A percentile compares a stretch with the other conserved stretches of the same genome.
Evolutionary conservation across 1,284 basidiomycete species (phyloP).

Genomic region (Trichosporon sp.): DNA sequence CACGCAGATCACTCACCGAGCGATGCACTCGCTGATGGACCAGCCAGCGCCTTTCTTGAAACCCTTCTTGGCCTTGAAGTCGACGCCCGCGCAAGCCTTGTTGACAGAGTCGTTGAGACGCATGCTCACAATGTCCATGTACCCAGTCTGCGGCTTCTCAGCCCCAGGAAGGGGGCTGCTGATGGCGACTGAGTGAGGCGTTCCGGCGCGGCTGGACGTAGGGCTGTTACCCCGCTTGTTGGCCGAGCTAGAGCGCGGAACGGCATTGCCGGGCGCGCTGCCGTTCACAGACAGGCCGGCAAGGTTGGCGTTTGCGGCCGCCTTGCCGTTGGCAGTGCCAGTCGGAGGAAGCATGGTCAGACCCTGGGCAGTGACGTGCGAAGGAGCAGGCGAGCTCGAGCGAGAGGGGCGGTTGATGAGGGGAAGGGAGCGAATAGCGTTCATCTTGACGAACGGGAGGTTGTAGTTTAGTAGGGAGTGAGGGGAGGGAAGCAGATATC

Average conservation of each 20-base stretch:
- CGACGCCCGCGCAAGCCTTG: conserved; percentile 44
- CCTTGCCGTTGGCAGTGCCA: conserved; percentile 11
- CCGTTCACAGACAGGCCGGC: conserved; percentile 1
- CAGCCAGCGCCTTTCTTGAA: conserved; percentile 45
- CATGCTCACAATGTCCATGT: conserved; percentile 47
- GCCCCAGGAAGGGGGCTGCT: conserved; percentile 9
- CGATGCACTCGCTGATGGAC: conserved; percentile 40
- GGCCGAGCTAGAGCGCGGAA: conserved; percentile 29
- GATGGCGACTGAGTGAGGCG: conserved; percentile 12
- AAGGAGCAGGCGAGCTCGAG: conserved; percentile 41
- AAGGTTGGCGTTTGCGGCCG: neutral
- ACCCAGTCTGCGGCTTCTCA: conserved; percentile 24
- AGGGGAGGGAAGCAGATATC: conserved; percentile 5
- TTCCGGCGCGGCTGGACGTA: conserved; percentile 17
- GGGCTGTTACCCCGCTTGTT: conserved; percentile 17
- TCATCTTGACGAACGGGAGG: conserved; percentile 30
- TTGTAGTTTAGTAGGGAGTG: neutral
- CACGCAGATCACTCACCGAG: conserved; percentile 35
- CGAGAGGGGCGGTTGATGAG: conserved; percentile 48
- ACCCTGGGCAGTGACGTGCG: conserved; percentile 23
- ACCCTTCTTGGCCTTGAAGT: conserved; percentile 44
- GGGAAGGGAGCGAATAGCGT: conserved; percentile 46
- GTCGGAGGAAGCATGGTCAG: conserved; percentile 10
- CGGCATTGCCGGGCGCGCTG: neutral
- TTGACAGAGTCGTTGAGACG: conserved; percentile 48